Conservation (phyloP, 176 grass and related monocot species). For the Cenchrus americanus region DNA sequence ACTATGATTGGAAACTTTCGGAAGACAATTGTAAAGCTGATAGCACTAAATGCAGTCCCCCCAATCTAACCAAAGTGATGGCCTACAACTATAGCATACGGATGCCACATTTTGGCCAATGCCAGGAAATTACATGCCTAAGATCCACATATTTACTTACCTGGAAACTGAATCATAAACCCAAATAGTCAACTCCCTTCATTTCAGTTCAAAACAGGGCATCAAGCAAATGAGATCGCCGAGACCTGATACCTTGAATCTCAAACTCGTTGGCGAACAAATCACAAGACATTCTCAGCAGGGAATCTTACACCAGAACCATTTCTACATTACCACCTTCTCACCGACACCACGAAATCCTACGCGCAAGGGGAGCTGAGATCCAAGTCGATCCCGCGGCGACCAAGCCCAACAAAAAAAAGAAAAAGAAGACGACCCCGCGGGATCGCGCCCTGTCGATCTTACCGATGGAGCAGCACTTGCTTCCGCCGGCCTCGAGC, state of each 20-base stretch:
- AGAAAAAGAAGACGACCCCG: neutral
- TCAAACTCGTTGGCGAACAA: conserved; percentile 23
- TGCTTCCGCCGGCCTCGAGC: conserved; percentile 79
- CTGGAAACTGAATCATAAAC: conserved; percentile 30
- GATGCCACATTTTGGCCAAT: conserved; percentile 39
- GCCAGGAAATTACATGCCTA: conserved; percentile 13
- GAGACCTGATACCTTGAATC: conserved; percentile 28
- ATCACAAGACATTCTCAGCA: conserved; percentile 26
- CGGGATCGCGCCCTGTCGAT: conserved; percentile 31
- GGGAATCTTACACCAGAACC: conserved; percentile 25
- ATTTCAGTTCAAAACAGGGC: conserved; percentile 17
- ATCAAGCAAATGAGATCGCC: conserved; percentile 22
- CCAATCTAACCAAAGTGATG: neutral
- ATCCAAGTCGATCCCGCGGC: conserved; percentile 39
- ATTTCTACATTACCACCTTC: conserved; percentile 43
- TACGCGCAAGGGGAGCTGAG: conserved; percentile 20
- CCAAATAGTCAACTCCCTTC: conserved; percentile 23
- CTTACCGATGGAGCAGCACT: conserved; percentile 92
- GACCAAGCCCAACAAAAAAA: conserved; percentile 28
- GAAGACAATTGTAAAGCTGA: conserved; percentile 10
- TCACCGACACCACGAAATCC: conserved; percentile 43
- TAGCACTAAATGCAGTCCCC: conserved; percentile 16
- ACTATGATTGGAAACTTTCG: conserved; percentile 2
- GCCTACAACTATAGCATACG: neutral
- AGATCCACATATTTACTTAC: conserved; percentile 40